Percentiles rank a stretch among this genome's conserved stretches.
Evolutionary conservation across 2,329 filamentous ascomycete genomes (phyloP).

Genomic region (Escovopsis weberi): DNA sequence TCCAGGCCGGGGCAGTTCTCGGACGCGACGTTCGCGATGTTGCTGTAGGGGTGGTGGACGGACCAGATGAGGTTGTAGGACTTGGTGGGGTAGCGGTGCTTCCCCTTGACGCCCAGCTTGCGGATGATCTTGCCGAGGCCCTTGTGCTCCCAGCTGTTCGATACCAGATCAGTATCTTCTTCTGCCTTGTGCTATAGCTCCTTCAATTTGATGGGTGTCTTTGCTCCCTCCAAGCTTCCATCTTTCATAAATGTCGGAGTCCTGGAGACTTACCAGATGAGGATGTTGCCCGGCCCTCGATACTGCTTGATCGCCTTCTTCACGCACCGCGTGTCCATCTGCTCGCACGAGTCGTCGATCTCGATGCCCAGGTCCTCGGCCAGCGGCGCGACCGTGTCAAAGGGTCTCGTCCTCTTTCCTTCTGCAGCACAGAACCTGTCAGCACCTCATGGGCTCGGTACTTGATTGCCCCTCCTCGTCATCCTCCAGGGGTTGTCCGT

Average conservation of each 20-base stretch:
- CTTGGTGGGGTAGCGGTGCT: constrained; percentile 34
- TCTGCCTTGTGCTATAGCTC: too few relatives aligned
- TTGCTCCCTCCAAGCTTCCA: not conserved
- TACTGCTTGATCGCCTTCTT: constrained; percentile 32
- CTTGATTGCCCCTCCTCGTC: too few relatives aligned
- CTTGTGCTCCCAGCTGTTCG: constrained; percentile 40
- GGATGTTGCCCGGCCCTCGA: constrained; percentile 35
- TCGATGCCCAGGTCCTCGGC: constrained; percentile 38
- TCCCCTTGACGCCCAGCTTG: constrained; percentile 33
- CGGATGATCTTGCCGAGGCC: constrained; percentile 36
- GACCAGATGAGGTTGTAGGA: constrained; percentile 43
- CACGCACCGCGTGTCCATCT: constrained; percentile 42
- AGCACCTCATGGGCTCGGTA: too few relatives aligned
- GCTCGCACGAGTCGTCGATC: constrained; percentile 39
- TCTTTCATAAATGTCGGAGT: not conserved
- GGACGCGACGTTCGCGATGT: constrained; percentile 29
- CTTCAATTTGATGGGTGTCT: too few relatives aligned
- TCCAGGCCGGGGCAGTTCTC: constrained; percentile 42
- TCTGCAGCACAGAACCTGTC: too few relatives aligned
- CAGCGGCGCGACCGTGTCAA: constrained; percentile 40
- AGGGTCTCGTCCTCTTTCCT: constrained; percentile 26
- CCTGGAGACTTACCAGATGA: constrained; percentile 31
- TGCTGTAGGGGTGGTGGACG: constrained; percentile 32
- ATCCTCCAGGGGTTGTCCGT: constrained; percentile 1
- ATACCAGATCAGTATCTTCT: too few relatives aligned